These are phyloP conservation scores for Karstenula rhodostoma DNA, from an alignment of 2,329 filamentous ascomycete species.

Conservation along the genomic window DNA sequence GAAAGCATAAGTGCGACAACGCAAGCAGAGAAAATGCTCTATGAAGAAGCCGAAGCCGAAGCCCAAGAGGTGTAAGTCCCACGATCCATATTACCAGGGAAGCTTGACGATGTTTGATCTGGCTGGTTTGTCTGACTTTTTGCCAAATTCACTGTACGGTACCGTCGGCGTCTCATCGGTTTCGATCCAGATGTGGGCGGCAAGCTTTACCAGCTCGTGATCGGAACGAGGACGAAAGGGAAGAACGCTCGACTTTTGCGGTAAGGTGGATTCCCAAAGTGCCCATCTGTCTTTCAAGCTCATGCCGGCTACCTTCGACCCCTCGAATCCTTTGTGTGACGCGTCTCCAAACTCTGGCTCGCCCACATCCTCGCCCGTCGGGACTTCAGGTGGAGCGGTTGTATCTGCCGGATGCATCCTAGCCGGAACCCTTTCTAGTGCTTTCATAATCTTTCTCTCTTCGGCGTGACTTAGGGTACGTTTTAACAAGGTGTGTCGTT, in stretches of 20 bases:
- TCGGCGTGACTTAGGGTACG: slow-evolving; percentile 26
- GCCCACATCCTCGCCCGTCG: not conserved
- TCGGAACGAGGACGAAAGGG: not conserved
- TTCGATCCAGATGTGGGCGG: slow-evolving; percentile 8
- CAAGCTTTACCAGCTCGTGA: not conserved
- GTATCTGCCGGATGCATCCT: no score
- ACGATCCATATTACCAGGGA: not conserved
- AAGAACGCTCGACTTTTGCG: not conserved
- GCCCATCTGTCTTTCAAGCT: slow-evolving; percentile 4
- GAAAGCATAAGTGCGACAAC: not conserved
- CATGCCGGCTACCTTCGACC: not conserved
- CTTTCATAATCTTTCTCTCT: not conserved
- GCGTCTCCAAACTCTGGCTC: not conserved
- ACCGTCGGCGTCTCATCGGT: not conserved
- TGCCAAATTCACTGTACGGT: not conserved
- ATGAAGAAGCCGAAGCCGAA: not conserved
- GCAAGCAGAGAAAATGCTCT: not conserved
- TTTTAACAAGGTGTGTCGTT: slow-evolving; percentile 26
- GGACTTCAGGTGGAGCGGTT: not conserved
- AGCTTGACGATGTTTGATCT: not conserved
- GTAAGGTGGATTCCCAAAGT: slow-evolving; percentile 9
- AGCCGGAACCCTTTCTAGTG: not conserved
- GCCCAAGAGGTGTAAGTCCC: not conserved
- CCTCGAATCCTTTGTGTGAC: not conserved
- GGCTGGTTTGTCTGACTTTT: not conserved